These are phyloP conservation scores for Cryptococcus sp. DNA, from an alignment of 1,284 basidiomycete genomes.

Conservation along the genomic window DNA sequence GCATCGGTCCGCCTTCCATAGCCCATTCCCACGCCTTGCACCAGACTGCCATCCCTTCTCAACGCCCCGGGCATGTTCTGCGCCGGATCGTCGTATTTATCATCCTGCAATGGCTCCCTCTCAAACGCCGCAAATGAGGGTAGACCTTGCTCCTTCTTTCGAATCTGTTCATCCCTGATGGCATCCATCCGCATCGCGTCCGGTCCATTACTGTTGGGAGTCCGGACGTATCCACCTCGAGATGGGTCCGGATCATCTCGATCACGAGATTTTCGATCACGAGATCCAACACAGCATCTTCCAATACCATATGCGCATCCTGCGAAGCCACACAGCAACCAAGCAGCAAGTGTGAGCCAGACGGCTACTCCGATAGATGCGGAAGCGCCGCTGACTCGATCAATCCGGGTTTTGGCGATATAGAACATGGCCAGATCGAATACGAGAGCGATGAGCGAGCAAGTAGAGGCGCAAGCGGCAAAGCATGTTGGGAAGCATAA, in stretches of 20 bases:
- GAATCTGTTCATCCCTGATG: constrained; percentile 33
- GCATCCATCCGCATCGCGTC: constrained; percentile 38
- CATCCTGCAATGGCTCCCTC: constrained; percentile 33
- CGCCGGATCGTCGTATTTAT: constrained; percentile 38
- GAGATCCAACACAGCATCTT: constrained; percentile 62
- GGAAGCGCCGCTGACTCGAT: constrained; percentile 60
- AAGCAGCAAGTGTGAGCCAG: constrained; percentile 80
- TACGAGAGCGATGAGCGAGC: constrained; percentile 74
- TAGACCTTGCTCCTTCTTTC: constrained; percentile 39
- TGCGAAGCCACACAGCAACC: constrained; percentile 73
- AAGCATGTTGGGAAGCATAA: constrained; percentile 75
- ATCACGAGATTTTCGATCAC: constrained; percentile 12
- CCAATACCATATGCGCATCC: constrained; percentile 79
- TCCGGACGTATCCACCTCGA: constrained; percentile 5
- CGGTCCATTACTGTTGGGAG: constrained; percentile 10
- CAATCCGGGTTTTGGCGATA: constrained; percentile 71
- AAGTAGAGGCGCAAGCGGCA: constrained; percentile 65
- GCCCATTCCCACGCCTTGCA: constrained; percentile 40
- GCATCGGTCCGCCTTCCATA: constrained; percentile 24
- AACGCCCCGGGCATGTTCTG: constrained; percentile 17
- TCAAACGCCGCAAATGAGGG: constrained; percentile 30
- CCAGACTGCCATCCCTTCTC: constrained; percentile 24
- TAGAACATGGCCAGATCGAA: constrained; percentile 84
- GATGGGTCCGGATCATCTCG: constrained; percentile 18
- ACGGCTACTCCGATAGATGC: constrained; percentile 72